These are phyloP conservation scores for Arthrobotrys sphaeroides DNA, from an alignment of 2,329 filamentous ascomycete genomes.

Conservation along the genomic window DNA sequence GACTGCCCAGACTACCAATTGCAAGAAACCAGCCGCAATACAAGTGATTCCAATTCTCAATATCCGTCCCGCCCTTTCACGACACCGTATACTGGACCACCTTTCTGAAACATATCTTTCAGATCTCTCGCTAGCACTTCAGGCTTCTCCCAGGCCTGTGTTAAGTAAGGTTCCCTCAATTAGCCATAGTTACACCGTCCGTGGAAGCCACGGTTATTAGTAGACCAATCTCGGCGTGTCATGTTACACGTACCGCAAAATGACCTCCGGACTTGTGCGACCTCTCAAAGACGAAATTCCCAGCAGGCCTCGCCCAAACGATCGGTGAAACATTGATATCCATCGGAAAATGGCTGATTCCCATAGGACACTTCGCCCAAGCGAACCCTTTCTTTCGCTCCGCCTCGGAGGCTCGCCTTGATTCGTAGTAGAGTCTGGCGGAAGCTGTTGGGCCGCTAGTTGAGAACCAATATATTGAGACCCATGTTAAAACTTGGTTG, in stretches of 20 bases:
- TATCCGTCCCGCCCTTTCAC: slow-evolving; percentile 56
- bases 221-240: slow-evolving; percentile 57
- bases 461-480: slow-evolving; percentile 77
- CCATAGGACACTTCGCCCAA: slow-evolving; percentile 64
- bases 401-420: slow-evolving; percentile 57
- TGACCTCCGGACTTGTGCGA: slow-evolving; percentile 57
- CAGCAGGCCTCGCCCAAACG: slow-evolving; percentile 70
- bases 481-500: slow-evolving; percentile 76
- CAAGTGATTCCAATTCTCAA: slow-evolving; percentile 22
- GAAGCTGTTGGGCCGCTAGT: slow-evolving; percentile 74
- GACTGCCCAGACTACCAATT: no score
- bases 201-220: background rate
- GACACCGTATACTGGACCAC: slow-evolving; percentile 63
- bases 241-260: slow-evolving; percentile 46
- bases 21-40: background rate
- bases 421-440: slow-evolving; percentile 77
- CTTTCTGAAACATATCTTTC: slow-evolving; percentile 68
- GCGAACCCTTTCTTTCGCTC: slow-evolving; percentile 57
- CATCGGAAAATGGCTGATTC: slow-evolving; percentile 68
- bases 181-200: slow-evolving; percentile 61
- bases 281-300: slow-evolving; percentile 69
- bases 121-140: slow-evolving; percentile 67
- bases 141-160: slow-evolving; percentile 67
- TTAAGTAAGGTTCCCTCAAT: slow-evolving; percentile 59
- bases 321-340: slow-evolving; percentile 68